Evolutionary conservation across 78 protist genomes (phyloP).

Genomic region (Cyanophora paradoxa): DNA sequence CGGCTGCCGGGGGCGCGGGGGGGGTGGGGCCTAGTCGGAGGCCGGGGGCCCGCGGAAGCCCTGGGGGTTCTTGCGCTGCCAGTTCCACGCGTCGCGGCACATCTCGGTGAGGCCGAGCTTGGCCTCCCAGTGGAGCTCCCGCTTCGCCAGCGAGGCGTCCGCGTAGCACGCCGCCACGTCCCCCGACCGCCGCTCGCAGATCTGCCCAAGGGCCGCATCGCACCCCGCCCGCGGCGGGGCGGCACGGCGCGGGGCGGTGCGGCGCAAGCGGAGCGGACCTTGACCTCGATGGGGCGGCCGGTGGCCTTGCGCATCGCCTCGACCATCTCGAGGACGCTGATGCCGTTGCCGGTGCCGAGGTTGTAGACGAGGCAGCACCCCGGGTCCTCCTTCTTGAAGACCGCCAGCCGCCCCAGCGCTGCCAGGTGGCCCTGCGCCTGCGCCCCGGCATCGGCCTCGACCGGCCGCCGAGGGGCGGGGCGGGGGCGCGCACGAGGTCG

Average conservation of each 20-base stretch:
- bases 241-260: background rate
- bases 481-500: slow-evolving; percentile 71
- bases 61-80: slow-evolving; percentile 79
- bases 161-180: slow-evolving; percentile 40
- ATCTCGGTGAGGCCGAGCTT: slow-evolving; percentile 57
- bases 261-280: background rate
- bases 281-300: slow-evolving; percentile 47
- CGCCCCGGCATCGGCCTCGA: too few species aligned
- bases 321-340: slow-evolving; percentile 83
- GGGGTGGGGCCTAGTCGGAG: too few species aligned
- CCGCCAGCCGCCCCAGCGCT: slow-evolving; percentile 35
- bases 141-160: background rate
- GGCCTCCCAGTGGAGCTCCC: slow-evolving; percentile 76
- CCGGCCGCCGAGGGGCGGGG: background rate
- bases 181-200: slow-evolving; percentile 47
- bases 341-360: slow-evolving; percentile 88
- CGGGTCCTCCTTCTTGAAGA: background rate
- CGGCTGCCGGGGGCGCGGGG: too few species aligned
- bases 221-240: background rate
- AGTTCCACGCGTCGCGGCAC: slow-evolving; percentile 84
- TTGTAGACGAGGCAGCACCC: slow-evolving; percentile 43
- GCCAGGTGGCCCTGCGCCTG: slow-evolving; percentile 85
- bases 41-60: slow-evolving; percentile 65
- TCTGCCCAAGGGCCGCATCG: background rate
- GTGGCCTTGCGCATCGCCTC: slow-evolving; percentile 62